Evolutionary conservation across 148 eudicot genomes (phyloP), one percentile per base, ranked within the genome.

Genomic region (Persicaria tinctoria): DNA sequence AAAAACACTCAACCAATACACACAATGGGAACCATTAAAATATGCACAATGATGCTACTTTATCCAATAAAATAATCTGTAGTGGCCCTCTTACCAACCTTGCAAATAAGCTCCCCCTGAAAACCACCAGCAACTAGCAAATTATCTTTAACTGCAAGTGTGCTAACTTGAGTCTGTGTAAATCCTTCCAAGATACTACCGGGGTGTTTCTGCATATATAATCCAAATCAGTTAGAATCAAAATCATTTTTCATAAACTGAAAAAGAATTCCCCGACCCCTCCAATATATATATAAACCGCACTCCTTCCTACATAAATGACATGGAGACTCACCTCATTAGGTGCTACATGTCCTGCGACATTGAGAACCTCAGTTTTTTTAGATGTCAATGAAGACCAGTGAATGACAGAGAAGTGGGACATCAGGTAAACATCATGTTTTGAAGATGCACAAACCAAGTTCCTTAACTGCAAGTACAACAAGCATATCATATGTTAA

Each of bases 381-480:
- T 73, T 80, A 77, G 75, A 75, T 11, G 80, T 64, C 73, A 89
- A 76, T 17, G 92, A 83, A 38, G 87, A 83, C 89, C 88, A 86
- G 56, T 89, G 92, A 46, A 82, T 78, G 70, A 86, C 81, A 63
- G 85, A 81, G 48, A 76, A 88, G 79, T 87, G 87, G 62, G 97
- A 88, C 93, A 89, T 86, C 27, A 90, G 78, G 91, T 90, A 92
- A 38, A 90, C 93, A 81, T 92, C 93, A 75, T 92, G 97, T 83
- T 92, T 92, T 38, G 97, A 86, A 10, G 96, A 86, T 73, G 97
- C 96, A 90, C 97, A 92, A 46, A 92, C 96, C 90, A 92, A 82
- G 79, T 92, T 92, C 78, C 97, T 89, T 79, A 92, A 85, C 97
- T 92, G 86, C 84, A 86, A 72, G 48, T 38, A 27, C 44, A 75